Percentiles rank a stretch among this genome's conserved stretches.
phyloP scores from a whole-genome alignment of 331 rosid genomes.

The Cydonia oblonga region DNA sequence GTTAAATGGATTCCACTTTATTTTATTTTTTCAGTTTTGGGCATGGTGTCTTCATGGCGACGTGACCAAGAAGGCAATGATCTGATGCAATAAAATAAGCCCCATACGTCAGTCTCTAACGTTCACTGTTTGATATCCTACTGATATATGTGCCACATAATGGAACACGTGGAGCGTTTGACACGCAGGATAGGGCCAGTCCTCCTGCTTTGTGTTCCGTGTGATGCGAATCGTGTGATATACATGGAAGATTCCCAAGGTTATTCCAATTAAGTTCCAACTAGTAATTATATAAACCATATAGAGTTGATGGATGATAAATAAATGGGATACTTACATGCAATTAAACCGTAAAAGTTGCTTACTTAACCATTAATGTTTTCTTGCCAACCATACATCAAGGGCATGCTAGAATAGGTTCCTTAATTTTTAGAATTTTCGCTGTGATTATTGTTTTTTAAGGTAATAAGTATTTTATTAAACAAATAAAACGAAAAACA shows the following conservation, averaged over 20 bases:
- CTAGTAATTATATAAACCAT: not conserved
- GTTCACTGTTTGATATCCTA: not conserved
- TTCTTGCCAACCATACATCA: not conserved
- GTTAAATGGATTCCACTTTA: conserved; percentile 6
- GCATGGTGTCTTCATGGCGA: conserved; percentile 7
- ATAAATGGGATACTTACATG: not conserved
- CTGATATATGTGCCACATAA: not conserved
- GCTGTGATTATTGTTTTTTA: not conserved
- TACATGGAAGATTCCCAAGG: not conserved
- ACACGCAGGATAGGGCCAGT: not conserved
- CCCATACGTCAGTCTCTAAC: not conserved
- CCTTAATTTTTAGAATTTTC: not conserved
- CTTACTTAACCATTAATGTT: not conserved
- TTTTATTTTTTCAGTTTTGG: not conserved
- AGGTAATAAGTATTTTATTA: too few relatives aligned
- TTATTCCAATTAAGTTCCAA: not conserved
- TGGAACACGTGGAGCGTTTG: not conserved
- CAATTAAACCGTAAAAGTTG: not conserved
- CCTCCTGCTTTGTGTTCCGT: not conserved
- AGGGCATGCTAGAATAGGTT: not conserved
- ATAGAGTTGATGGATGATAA: not conserved
- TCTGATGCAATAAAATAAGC: not conserved
- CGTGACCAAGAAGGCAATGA: not conserved
- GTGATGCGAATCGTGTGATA: not conserved
- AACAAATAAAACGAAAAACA: too few relatives aligned